phyloP scores from a whole-genome alignment of 2,329 filamentous ascomycete genomes.

The Neofusicoccum parvum region DNA sequence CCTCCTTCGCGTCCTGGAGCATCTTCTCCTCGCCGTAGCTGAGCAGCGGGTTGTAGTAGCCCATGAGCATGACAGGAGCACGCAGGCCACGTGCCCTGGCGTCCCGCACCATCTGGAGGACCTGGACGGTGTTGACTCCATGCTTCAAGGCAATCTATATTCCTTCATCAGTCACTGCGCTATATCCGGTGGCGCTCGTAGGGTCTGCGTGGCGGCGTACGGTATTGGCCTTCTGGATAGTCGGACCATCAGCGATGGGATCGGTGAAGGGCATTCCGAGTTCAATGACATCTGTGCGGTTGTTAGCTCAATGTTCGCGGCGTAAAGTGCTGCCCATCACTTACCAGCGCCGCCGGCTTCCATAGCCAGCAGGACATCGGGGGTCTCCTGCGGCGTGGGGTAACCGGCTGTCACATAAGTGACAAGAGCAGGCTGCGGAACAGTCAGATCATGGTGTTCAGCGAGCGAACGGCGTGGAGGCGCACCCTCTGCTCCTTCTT shows the following conservation, averaged over 20 bases:
- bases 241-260: slow-evolving; percentile 95
- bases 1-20: slow-evolving; percentile 78
- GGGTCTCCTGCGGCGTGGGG: slow-evolving; percentile 78
- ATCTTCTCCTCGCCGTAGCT: slow-evolving; percentile 92
- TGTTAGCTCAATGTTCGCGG: slow-evolving; percentile 21
- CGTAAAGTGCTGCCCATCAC: slow-evolving; percentile 29
- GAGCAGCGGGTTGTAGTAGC: slow-evolving; percentile 96
- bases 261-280: slow-evolving; percentile 96
- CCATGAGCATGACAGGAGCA: slow-evolving; percentile 90
- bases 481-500: slow-evolving; percentile 51
- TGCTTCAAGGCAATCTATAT: slow-evolving; percentile 73
- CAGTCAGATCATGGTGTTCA: not conserved
- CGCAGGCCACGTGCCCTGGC: slow-evolving; percentile 76
- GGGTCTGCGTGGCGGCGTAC: slow-evolving; percentile 47
- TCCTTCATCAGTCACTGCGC: not conserved
- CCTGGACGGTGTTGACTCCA: slow-evolving; percentile 79
- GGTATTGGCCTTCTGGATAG: slow-evolving; percentile 94
- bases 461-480: slow-evolving; percentile 13
- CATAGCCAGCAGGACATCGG: slow-evolving; percentile 83
- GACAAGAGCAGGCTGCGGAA: slow-evolving; percentile 74
- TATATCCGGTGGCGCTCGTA: not conserved
- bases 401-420: slow-evolving; percentile 96
- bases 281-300: slow-evolving; percentile 78
- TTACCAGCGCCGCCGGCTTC: slow-evolving; percentile 88
- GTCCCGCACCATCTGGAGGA: slow-evolving; percentile 80